Evolutionary conservation across 495 filamentous ascomycete species (phyloP).

Genomic region (Daldinia concentrica): DNA sequence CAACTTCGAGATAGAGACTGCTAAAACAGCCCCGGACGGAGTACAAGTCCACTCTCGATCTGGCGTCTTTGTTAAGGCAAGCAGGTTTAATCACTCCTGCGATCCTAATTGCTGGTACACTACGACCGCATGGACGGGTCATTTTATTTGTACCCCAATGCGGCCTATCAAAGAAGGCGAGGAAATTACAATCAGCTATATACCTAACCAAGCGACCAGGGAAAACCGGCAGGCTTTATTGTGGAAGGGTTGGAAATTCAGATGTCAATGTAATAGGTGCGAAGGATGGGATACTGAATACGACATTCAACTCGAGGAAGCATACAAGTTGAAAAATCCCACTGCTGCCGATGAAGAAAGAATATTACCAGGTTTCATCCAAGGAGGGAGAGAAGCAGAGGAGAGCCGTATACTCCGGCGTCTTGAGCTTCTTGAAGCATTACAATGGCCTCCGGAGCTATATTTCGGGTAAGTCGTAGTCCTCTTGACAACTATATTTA

Average conservation of each 20-base stretch:
- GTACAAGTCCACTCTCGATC: not conserved
- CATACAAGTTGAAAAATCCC: not conserved
- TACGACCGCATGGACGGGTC: not conserved
- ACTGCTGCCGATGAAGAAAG: not conserved
- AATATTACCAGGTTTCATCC: not conserved
- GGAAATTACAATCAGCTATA: conserved; percentile 24
- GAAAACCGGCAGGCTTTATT: not conserved
- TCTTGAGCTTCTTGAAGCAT: not conserved
- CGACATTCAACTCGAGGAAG: not conserved
- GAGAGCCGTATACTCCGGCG: not conserved
- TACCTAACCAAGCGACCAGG: not conserved
- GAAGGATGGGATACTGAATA: not conserved
- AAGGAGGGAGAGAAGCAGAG: not conserved
- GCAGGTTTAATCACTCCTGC: conserved; percentile 34
- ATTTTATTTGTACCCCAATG: not conserved
- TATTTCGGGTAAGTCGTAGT: conserved; percentile 33
- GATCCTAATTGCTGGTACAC: conserved; percentile 14
- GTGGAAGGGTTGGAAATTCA: not conserved
- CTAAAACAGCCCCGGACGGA: not conserved
- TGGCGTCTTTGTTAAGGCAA: conserved; percentile 16
- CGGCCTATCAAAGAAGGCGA: conserved; percentile 11
- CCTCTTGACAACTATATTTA: not conserved
- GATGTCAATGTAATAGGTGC: not conserved
- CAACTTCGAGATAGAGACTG: not conserved
- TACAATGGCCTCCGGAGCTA: conserved; percentile 5